Evolutionary conservation across 306 rosid genomes (phyloP), one percentile per base, ranked within the genome.

Genomic region (Corylus avellana): DNA sequence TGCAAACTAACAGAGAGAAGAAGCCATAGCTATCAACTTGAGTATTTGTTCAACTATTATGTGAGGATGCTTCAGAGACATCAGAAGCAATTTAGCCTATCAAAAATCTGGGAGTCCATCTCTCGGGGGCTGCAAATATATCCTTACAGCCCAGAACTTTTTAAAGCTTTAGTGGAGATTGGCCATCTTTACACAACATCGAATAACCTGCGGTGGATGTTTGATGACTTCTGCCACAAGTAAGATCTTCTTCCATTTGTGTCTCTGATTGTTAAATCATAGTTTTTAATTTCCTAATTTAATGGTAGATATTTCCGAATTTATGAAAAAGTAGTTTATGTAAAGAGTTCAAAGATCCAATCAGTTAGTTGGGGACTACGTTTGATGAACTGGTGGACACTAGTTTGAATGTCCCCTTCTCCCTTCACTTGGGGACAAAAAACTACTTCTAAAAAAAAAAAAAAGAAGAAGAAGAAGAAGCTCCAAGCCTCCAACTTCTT

Each of bases 61-160:
- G 87, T 88, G 88, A 90, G 80, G 90, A 89, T 95, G 91, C 94
- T 92, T 83, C 85, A 66, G 78, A 85, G 91, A 82, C 91, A 92
- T 84, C 89, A 81, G 72, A 86, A 70, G 70, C 87, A 86, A 70
- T 84, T 78, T 29, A 79, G 80, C 84, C 90, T 86, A 72, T 70
- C 86, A 56, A 95, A 92, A 79, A 90, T 92, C 75, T 90, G 93
- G 97, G 92, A 92, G 77, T 85, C 89, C 77, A 77, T 89, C 77
- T 85, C 82, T 79, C 93, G 86, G 81, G 98, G 98, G 76, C 87
- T 95, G 86, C 96, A 90, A 76, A 80, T 90, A 58, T 95, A 86
- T 86, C 97, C 98, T 16, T 90, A 82, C 86, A 91, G 88, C 77
- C 90, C 92, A 4, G 97, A 92, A 83, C 95, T 95, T 78, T 85